Percentiles rank a stretch among this genome's conserved stretches.
Conservation (phyloP, 2,329 filamentous ascomycete species). For the Trichoderma brevicompactum region DNA sequence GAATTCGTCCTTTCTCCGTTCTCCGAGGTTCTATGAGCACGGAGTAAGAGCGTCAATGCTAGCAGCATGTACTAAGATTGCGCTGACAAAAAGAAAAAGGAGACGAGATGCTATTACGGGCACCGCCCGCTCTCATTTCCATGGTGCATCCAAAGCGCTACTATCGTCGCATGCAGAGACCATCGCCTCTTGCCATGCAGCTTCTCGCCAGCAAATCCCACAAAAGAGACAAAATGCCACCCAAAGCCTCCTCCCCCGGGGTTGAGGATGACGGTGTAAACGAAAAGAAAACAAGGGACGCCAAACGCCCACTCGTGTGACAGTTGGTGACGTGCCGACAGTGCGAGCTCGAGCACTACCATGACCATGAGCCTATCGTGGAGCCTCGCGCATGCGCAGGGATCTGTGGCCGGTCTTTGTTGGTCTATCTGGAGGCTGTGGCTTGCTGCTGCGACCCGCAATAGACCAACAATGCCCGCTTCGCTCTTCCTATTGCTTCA, state of each 20-base stretch:
- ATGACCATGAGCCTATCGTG: conserved; percentile 40
- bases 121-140: too few species aligned
- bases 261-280: neutral
- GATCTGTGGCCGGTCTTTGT: conserved; percentile 32
- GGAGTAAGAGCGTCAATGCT: neutral
- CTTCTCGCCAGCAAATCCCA: too few species aligned
- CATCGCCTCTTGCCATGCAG: too few species aligned
- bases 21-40: neutral
- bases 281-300: neutral
- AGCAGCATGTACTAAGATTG: neutral
- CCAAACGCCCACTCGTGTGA: conserved; percentile 10
- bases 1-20: too few species aligned
- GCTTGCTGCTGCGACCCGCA: conserved; percentile 18
- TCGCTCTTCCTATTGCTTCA: neutral
- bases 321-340: conserved; percentile 28
- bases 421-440: conserved; percentile 19
- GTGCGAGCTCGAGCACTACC: conserved; percentile 15
- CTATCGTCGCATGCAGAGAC: too few species aligned
- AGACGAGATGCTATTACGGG: too few species aligned
- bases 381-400: conserved; percentile 38
- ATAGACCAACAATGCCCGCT: conserved; percentile 20
- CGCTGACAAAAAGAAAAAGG: neutral
- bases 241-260: too few species aligned
- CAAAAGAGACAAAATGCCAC: neutral
- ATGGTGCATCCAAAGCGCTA: too few species aligned